Evolutionary conservation across 306 rosid species (phyloP).

Genomic region (Crotalaria pallida): DNA sequence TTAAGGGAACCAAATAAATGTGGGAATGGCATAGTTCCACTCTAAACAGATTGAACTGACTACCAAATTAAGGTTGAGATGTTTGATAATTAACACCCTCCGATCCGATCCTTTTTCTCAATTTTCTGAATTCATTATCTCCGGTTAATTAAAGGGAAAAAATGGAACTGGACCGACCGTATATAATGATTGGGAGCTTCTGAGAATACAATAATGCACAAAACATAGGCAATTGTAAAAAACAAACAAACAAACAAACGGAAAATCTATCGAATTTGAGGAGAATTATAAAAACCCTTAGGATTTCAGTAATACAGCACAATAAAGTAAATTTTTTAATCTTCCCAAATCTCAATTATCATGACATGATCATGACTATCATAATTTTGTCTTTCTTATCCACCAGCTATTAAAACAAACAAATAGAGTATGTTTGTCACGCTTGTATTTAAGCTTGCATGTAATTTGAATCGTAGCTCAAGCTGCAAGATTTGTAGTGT

Average conservation of each 20-base stretch:
- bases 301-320: background rate
- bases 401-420: too few species aligned
- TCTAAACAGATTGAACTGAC: background rate
- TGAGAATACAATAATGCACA: background rate
- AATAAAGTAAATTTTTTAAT: background rate
- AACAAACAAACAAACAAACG: background rate
- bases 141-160: background rate
- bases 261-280: background rate
- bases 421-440: too few species aligned
- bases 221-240: too few species aligned
- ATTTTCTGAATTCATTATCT: constrained; percentile 23
- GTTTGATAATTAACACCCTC: constrained; percentile 23
- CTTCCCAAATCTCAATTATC: background rate
- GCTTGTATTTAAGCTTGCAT: too few species aligned
- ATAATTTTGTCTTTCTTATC: background rate
- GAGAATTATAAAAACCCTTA: background rate
- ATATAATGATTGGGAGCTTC: background rate
- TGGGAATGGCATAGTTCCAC: background rate
- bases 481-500: too few species aligned
- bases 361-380: background rate
- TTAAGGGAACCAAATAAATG: background rate
- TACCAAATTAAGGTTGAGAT: constrained; percentile 15
- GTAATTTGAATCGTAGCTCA: too few species aligned
- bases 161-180: constrained; percentile 3
- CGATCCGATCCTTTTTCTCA: constrained; percentile 11